Conservation (phyloP, 768 basidiomycete species). For the Amanita pallidorosea region DNA sequence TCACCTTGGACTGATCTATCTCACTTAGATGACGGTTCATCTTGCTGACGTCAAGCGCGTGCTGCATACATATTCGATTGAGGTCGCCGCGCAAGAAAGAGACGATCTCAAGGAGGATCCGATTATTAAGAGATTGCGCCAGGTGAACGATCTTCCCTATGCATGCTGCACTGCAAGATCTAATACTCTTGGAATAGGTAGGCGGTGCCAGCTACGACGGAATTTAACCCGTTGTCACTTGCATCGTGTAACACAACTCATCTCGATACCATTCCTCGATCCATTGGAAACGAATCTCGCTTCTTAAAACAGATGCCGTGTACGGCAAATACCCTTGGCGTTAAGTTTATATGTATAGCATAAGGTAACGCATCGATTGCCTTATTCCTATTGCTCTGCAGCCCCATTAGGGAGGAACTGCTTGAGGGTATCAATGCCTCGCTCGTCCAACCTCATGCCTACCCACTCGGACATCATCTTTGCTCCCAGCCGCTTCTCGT, state of each 20-base stretch:
- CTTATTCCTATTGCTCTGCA: not conserved
- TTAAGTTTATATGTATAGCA: not conserved
- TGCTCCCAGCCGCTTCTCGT: slow-evolving; percentile 77
- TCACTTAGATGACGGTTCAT: slow-evolving; percentile 79
- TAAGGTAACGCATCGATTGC: not conserved
- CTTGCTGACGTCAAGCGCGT: slow-evolving; percentile 78
- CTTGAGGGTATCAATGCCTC: slow-evolving; percentile 52
- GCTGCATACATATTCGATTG: slow-evolving; percentile 72
- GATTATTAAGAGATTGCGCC: slow-evolving; percentile 71
- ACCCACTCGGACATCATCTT: slow-evolving; percentile 78
- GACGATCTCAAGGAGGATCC: slow-evolving; percentile 84
- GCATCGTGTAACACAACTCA: slow-evolving; percentile 6
- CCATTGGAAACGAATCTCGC: not conserved
- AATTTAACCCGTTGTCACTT: slow-evolving; percentile 30
- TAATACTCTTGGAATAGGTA: slow-evolving; percentile 35
- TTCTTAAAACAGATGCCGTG: not conserved
- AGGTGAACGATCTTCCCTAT: slow-evolving; percentile 34
- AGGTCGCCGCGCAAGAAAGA: slow-evolving; percentile 75
- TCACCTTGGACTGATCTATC: slow-evolving; percentile 15
- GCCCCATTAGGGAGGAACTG: slow-evolving; percentile 20
- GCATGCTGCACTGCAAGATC: not conserved
- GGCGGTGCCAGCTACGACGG: slow-evolving; percentile 88
- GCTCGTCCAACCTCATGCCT: slow-evolving; percentile 71
- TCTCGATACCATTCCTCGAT: not conserved
- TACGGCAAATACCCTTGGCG: not conserved